These are phyloP conservation scores for Silene conica DNA, from an alignment of 148 eudicot species.

Conservation along the genomic window DNA sequence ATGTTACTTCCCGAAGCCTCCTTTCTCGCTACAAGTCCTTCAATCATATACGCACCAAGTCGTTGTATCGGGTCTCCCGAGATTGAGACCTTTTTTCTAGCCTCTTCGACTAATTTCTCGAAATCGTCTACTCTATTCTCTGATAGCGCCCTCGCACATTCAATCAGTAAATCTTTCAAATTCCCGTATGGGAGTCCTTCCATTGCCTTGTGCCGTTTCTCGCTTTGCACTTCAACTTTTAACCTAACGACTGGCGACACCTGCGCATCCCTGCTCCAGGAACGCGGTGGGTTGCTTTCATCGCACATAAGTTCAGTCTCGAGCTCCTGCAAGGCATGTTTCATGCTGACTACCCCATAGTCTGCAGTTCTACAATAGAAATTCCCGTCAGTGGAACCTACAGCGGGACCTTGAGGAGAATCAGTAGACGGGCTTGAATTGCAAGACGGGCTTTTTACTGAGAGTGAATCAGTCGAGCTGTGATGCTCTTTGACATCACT, in stretches of 20 bases:
- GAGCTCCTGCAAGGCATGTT: conserved; percentile 48
- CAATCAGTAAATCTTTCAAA: conserved; percentile 56
- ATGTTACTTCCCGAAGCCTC: conserved; percentile 69
- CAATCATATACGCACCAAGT: conserved; percentile 86
- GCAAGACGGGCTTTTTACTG: conserved; percentile 44
- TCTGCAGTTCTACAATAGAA: conserved; percentile 26
- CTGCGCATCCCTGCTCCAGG: conserved; percentile 40
- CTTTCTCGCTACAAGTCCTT: conserved; percentile 71
- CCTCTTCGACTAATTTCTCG: conserved; percentile 44
- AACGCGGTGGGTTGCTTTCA: conserved; percentile 35
- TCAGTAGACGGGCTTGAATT: conserved; percentile 36
- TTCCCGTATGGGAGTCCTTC: conserved; percentile 44
- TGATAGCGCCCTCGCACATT: conserved; percentile 65
- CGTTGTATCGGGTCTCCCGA: conserved; percentile 85
- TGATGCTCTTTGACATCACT: conserved; percentile 53
- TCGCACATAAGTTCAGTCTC: conserved; percentile 73
- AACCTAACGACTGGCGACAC: conserved; percentile 20
- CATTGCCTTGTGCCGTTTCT: conserved; percentile 29
- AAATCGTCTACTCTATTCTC: conserved; percentile 60
- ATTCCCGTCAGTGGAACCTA: conserved; percentile 22
- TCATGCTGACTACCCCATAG: conserved; percentile 32
- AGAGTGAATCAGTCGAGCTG: conserved; percentile 49
- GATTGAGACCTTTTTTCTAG: conserved; percentile 57
- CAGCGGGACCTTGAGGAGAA: conserved; percentile 19
- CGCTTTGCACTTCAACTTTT: conserved; percentile 23